A percentile compares a stretch with the other conserved stretches of the same genome.
These are phyloP conservation scores for Drechslerella stenobrocha DNA, from an alignment of 2,329 filamentous ascomycete species.

Conservation along the genomic window DNA sequence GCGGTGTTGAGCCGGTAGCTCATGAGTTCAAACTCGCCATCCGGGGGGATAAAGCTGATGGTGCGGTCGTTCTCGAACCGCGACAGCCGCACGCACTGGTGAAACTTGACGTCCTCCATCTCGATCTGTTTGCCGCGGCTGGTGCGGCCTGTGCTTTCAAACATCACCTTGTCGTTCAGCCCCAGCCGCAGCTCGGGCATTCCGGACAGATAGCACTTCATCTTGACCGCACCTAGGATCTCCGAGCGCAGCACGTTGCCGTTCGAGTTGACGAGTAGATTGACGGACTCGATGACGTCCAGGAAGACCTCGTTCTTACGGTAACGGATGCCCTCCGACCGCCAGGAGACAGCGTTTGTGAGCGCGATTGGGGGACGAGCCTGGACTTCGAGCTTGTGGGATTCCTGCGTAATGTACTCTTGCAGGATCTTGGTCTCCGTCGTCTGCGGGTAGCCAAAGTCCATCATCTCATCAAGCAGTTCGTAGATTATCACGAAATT, in stretches of 20 bases:
- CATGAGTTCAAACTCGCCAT: conserved; percentile 99
- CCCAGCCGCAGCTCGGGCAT: conserved; percentile 96
- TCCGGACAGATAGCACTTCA: conserved; percentile 98
- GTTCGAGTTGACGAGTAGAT: conserved; percentile 88
- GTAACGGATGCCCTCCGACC: conserved; percentile 95
- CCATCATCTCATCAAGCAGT: conserved; percentile 99
- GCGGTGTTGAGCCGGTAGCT: conserved; percentile 92
- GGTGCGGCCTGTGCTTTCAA: conserved; percentile 91
- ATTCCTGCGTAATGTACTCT: conserved; percentile 99
- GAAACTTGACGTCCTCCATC: conserved; percentile 99
- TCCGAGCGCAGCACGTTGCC: conserved; percentile 95
- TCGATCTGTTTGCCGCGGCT: conserved; percentile 96
- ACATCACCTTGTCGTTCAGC: conserved; percentile 99
- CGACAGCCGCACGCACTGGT: conserved; percentile 93
- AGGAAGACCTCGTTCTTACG: conserved; percentile 99
- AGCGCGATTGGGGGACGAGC: conserved; percentile 95
- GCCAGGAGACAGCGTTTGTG: conserved; percentile 97
- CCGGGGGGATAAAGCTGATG: conserved; percentile 97
- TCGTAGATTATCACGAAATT: conserved; percentile 99
- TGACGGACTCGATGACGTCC: conserved; percentile 94
- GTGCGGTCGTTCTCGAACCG: conserved; percentile 98
- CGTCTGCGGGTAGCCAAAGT: conserved; percentile 98
- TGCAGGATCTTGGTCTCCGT: conserved; percentile 98
- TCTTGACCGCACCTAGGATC: conserved; percentile 95
- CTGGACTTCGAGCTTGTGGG: conserved; percentile 96